phyloP scores from a whole-genome alignment of 305 asterid genomes.

The Fraxinus paxiana region DNA sequence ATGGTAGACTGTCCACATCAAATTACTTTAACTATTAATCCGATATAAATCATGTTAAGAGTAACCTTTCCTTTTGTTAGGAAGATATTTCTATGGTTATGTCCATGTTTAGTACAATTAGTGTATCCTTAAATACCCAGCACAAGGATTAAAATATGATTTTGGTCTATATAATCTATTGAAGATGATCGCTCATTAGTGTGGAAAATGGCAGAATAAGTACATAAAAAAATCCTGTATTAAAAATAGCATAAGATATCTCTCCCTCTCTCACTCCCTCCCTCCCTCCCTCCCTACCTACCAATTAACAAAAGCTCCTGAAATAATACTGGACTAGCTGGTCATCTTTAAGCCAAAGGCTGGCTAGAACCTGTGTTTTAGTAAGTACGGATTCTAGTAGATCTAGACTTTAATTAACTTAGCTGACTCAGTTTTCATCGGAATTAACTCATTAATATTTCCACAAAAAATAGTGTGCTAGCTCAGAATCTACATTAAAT shows the following conservation, averaged over 20 bases:
- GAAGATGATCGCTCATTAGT: background rate
- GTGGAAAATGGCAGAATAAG: background rate
- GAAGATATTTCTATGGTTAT: background rate
- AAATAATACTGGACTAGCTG: background rate
- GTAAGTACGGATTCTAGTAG: background rate
- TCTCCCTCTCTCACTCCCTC: background rate
- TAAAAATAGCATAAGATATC: background rate
- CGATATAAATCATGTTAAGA: background rate
- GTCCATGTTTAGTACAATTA: background rate
- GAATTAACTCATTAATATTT: background rate
- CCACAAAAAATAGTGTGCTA: background rate
- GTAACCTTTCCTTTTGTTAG: background rate
- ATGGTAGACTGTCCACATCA: background rate
- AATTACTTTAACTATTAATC: background rate
- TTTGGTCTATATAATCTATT: background rate
- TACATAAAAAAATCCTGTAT: background rate
- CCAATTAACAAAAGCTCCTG: background rate
- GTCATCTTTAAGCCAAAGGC: background rate
- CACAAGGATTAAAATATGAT: background rate
- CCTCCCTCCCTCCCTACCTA: background rate
- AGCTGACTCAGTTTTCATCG: background rate
- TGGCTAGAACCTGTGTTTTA: background rate
- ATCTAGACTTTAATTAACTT: background rate
- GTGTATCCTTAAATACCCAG: background rate
- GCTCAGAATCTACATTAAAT: constrained; percentile 1